A percentile compares a stretch with the other conserved stretches of the same genome.
phyloP scores from a whole-genome alignment of 345 rosid species.

The Eucalyptus coolabah region DNA sequence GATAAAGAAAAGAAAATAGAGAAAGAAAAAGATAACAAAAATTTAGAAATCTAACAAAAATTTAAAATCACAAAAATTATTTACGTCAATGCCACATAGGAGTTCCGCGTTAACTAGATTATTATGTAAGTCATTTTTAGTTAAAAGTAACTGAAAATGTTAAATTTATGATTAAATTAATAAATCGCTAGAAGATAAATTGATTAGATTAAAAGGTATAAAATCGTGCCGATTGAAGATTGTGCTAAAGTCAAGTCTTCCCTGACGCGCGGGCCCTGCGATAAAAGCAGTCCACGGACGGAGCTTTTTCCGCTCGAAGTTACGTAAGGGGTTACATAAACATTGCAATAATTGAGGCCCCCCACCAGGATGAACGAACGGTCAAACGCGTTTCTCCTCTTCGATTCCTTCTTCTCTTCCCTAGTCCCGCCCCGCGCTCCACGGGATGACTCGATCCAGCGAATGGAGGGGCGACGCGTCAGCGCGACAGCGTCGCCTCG shows the following conservation, averaged over 20 bases:
- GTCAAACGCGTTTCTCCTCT: not conserved
- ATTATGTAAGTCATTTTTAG: accelerated
- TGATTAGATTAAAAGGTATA: not conserved
- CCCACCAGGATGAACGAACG: not conserved
- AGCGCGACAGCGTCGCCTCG: not conserved
- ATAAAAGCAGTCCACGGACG: too few relatives aligned
- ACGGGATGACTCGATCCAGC: not conserved
- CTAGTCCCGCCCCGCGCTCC: not conserved
- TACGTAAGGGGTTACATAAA: not conserved
- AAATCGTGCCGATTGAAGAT: not conserved
- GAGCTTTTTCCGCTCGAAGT: not conserved
- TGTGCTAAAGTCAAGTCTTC: not conserved
- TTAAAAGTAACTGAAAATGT: accelerated
- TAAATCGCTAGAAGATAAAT: too few relatives aligned
- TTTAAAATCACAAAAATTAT: too few relatives aligned
- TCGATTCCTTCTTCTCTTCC: not conserved
- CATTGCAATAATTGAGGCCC: not conserved
- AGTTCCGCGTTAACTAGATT: accelerated
- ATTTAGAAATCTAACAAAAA: too few relatives aligned
- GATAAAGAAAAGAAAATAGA: too few relatives aligned
- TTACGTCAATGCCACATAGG: accelerated
- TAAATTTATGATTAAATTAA: too few relatives aligned
- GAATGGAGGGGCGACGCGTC: not conserved
- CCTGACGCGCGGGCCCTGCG: not conserved
- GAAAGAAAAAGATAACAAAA: too few relatives aligned